Evolutionary conservation across 345 rosid species (phyloP), one percentile per base, ranked within the genome.

Genomic region (Cochlearia excelsa): DNA sequence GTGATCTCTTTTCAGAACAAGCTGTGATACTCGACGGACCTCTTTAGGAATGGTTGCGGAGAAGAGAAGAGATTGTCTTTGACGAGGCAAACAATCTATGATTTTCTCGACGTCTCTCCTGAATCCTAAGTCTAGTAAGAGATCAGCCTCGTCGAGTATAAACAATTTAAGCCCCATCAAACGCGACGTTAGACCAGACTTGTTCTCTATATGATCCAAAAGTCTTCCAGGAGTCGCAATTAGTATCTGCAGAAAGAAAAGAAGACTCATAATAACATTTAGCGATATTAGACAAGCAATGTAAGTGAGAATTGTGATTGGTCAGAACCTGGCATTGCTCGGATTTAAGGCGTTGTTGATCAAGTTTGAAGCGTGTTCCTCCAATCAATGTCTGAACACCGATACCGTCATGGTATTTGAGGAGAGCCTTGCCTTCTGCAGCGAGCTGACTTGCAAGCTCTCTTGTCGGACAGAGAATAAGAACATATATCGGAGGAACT

Each of bases 1-100:
- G 68, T 90, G 97, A 44, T 84, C 99, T 76, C 83, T 82, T 69
- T 80, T 90, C 75, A 90, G 74, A 44, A 87, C 92, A 75, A 93
- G 95, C 82, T 93, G 97, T 58, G 95, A 84, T 39, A 93, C 75
- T 58, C 99, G 78, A 46, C 96, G 90, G 60, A 93, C 99, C 99
- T 94, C 99, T 76, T 85, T 94, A 2, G 95, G 95, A 61, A 94
- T 72, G 70, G 99, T 90, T 42, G 99, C 92, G 26, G 96, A 85
- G 71, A 90, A 90, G 31, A 93, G 74, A 70, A 94, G 65, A 30
- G 97, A 81, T 69, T 90, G 99, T 79, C 96, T 81, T 66, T 61
- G 76, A 51, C 87, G 92, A 44, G 96, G 99, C 67, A 93, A 71
- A 69, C 96, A 85, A 58, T 90, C 97, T 38, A 84, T 80, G 56